phyloP scores from a whole-genome alignment of 768 basidiomycete species.

The Boletus sensibilis region DNA sequence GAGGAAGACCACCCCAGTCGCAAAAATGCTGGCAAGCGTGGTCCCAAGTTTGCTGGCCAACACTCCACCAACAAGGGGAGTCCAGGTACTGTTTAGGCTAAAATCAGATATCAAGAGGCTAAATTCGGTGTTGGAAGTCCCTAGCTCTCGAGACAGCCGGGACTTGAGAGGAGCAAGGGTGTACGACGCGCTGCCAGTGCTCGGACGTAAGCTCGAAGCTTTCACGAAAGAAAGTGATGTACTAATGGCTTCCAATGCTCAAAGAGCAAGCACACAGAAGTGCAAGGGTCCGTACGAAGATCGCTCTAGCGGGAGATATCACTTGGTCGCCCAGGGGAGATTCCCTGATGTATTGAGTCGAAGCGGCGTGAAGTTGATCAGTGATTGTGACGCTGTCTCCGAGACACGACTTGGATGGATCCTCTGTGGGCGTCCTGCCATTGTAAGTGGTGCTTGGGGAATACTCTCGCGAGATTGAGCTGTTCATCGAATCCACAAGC shows the following conservation, averaged over 20 bases:
- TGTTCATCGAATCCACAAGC: not conserved
- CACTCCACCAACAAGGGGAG: constrained; percentile 75
- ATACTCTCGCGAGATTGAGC: not conserved
- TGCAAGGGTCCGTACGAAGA: constrained; percentile 56
- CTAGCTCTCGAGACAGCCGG: constrained; percentile 62
- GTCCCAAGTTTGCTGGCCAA: constrained; percentile 71
- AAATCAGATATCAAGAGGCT: constrained; percentile 75
- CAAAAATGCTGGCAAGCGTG: constrained; percentile 66
- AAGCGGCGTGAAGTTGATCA: not conserved
- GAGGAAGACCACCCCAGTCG: constrained; percentile 69
- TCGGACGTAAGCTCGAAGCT: not conserved
- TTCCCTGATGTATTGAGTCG: not conserved
- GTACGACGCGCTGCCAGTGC: constrained; percentile 67
- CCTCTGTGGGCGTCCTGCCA: not conserved
- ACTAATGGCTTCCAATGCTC: constrained; percentile 80
- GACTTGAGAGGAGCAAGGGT: constrained; percentile 80
- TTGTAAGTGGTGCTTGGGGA: not conserved
- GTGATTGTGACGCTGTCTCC: not conserved
- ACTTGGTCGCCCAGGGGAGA: constrained; percentile 4
- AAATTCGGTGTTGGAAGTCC: constrained; percentile 76
- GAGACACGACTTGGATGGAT: not conserved
- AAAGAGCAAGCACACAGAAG: constrained; percentile 70
- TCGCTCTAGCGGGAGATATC: constrained; percentile 35
- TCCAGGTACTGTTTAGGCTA: constrained; percentile 73
- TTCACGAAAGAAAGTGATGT: constrained; percentile 21